These are phyloP conservation scores for Datisca glomerata DNA, from an alignment of 306 rosid species.

Conservation along the genomic window DNA sequence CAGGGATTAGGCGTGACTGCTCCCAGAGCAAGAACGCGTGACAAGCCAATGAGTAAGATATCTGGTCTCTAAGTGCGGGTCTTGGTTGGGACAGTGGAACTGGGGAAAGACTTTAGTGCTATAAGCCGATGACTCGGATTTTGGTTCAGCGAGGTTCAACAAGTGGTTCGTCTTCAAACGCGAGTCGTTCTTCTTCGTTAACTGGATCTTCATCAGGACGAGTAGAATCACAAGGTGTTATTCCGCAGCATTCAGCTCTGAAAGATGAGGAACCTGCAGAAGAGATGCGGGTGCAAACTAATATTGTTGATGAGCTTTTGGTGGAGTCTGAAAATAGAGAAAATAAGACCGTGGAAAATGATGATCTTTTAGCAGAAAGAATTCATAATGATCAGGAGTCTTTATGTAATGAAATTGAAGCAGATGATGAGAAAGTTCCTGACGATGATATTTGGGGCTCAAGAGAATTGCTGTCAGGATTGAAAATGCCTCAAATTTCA, in stretches of 20 bases:
- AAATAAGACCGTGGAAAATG: slow-evolving; percentile 26
- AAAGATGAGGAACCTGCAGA: slow-evolving; percentile 57
- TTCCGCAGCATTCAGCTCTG: slow-evolving; percentile 21
- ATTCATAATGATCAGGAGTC: slow-evolving; percentile 30
- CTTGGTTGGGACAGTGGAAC: slow-evolving; percentile 6
- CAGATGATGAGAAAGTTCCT: slow-evolving; percentile 26
- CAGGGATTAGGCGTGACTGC: slow-evolving; percentile 77
- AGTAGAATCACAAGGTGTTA: slow-evolving; percentile 31
- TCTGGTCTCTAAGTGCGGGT: slow-evolving; percentile 21
- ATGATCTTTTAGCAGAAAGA: slow-evolving; percentile 29
- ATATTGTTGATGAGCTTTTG: slow-evolving; percentile 35
- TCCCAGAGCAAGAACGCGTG: slow-evolving; percentile 93
- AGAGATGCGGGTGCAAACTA: slow-evolving; percentile 28
- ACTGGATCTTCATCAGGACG: slow-evolving; percentile 35
- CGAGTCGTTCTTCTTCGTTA: slow-evolving; percentile 37
- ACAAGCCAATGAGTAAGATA: slow-evolving; percentile 31
- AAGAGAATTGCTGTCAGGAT: slow-evolving; percentile 26
- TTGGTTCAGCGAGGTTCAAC: slow-evolving; percentile 69
- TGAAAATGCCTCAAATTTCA: slow-evolving; percentile 21
- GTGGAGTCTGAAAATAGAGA: slow-evolving; percentile 29
- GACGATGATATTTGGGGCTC: slow-evolving; percentile 23
- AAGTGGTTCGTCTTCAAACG: slow-evolving; percentile 47
- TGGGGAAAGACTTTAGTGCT: slow-evolving; percentile 8
- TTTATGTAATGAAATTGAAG: slow-evolving; percentile 21
- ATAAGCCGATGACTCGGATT: slow-evolving; percentile 60